phyloP scores from a whole-genome alignment of 2,329 filamentous ascomycete genomes.

The Exophiala sp. region DNA sequence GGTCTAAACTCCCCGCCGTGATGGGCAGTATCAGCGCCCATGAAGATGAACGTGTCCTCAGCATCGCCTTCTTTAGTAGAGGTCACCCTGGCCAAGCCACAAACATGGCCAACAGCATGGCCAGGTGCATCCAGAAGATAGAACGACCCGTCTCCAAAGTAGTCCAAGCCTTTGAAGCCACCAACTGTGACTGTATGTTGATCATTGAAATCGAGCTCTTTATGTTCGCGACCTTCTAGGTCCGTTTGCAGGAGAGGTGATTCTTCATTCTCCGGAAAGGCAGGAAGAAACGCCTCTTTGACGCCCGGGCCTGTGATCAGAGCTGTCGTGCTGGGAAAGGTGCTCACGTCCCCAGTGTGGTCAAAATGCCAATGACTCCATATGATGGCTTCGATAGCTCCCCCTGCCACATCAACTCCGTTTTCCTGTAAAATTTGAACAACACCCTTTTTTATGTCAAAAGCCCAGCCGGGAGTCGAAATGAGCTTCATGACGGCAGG shows the following conservation, averaged over 20 bases:
- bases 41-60: constrained; percentile 44
- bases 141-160: constrained; percentile 35
- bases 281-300: constrained; percentile 45
- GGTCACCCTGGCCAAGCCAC: constrained; percentile 46
- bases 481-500: constrained; percentile 13
- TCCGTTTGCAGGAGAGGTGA: constrained; percentile 37
- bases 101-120: constrained; percentile 46
- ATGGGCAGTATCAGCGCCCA: constrained; percentile 50
- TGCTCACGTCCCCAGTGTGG: constrained; percentile 50
- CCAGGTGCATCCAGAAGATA: constrained; percentile 5
- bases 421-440: constrained; percentile 29
- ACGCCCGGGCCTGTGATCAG: constrained; percentile 52
- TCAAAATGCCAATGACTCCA: constrained; percentile 36
- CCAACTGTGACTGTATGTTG: constrained; percentile 39
- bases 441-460: constrained; percentile 28
- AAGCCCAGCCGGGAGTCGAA: neutral
- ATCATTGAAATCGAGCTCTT: constrained; percentile 23
- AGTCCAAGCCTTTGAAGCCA: constrained; percentile 39
- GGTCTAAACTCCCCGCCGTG: constrained; percentile 37
- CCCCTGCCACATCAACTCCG: constrained; percentile 16
- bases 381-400: constrained; percentile 30
- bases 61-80: constrained; percentile 35
- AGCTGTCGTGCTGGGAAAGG: constrained; percentile 46
- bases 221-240: constrained; percentile 28
- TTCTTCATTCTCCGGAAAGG: constrained; percentile 42